Base-by-base conservation (phyloP, 805 yeast genomes). In the Sungouiozyma ichnusensis region DNA sequence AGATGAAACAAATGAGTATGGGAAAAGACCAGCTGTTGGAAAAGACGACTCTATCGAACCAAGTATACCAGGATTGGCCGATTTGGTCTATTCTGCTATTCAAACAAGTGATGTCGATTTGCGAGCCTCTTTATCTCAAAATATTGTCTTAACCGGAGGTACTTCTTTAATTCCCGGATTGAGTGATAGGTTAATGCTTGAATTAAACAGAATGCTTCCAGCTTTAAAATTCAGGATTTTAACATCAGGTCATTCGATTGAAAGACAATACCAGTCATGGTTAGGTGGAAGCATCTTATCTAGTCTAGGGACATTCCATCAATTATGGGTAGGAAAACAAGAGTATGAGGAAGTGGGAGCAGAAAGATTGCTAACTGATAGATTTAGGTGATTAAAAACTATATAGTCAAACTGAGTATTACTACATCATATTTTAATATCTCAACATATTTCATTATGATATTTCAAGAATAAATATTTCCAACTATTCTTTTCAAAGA, bases 251-350 rank as follows among this genome's bases (percentile, higher is more conserved):
- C 79, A 78, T 54, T 61, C 80, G 3, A 71, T 71, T 43, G 96
- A 88, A 63, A 74, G 96, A 56, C 75, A 77, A 49, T 81, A 75
- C 56, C 83, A 86, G 46, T 71, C 90, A 6, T 88, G 96, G 95
- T 74, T 88, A 39, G 97, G 97, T 36, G 96, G 95, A 6, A 80
- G 90, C 49, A 87, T 88, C 33, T 66, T 88, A 43, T 78, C 94
- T 4, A 80, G 92, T 40, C 70, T 88, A 52, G 97, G 97, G 29
- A 85, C 95, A 2, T 88, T 88, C 71, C 97, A 88, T 61, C 97
- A 88, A 62, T 67, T 84, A 65, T 88, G 96, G 96, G 95, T 88
- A 2, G 82, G 88, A 35, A 80, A 78, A 55, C 76, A 75, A 49
- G 97, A 88, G 62, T 84, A 81, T 53, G 86, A 85, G 47, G 96